phyloP scores from a whole-genome alignment of 208 protist species.

The Crithidia brevicula region DNA sequence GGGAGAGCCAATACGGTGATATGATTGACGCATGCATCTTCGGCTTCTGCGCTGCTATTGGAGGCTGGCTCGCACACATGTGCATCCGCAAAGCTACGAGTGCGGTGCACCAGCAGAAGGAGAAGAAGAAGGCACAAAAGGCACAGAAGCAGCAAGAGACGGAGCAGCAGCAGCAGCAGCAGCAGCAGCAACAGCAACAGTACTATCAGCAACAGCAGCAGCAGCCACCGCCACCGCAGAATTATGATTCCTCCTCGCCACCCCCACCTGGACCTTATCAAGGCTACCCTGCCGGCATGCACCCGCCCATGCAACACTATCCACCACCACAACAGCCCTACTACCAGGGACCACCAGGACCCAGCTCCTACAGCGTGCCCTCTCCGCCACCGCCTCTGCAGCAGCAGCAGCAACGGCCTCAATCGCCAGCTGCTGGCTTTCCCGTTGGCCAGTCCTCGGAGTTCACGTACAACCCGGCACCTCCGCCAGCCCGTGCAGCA shows the following conservation, averaged over 20 bases:
- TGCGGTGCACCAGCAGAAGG: background rate
- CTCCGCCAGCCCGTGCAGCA: background rate
- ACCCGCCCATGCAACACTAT: too few species aligned
- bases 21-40: slow-evolving; percentile 12
- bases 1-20: slow-evolving; percentile 24
- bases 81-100: slow-evolving; percentile 9
- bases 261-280: slow-evolving; percentile 1
- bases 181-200: slow-evolving; percentile 15
- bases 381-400: background rate
- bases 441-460: background rate
- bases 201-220: background rate
- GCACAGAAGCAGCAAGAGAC: background rate
- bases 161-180: slow-evolving; percentile 5
- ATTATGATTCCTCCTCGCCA: background rate
- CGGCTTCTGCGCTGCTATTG: slow-evolving; percentile 14
- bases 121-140: background rate
- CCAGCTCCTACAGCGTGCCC: too few species aligned
- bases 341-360: background rate
- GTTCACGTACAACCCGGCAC: slow-evolving; percentile 21
- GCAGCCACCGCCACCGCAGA: background rate
- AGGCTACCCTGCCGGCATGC: too few species aligned
- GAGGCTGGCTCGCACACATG: slow-evolving; percentile 17
- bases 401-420: background rate
- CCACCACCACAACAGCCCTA: background rate
- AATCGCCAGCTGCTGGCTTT: slow-evolving; percentile 12